Evolutionary conservation across 1,284 basidiomycete species (phyloP).

Genomic region (Rhodotorula sp.): DNA sequence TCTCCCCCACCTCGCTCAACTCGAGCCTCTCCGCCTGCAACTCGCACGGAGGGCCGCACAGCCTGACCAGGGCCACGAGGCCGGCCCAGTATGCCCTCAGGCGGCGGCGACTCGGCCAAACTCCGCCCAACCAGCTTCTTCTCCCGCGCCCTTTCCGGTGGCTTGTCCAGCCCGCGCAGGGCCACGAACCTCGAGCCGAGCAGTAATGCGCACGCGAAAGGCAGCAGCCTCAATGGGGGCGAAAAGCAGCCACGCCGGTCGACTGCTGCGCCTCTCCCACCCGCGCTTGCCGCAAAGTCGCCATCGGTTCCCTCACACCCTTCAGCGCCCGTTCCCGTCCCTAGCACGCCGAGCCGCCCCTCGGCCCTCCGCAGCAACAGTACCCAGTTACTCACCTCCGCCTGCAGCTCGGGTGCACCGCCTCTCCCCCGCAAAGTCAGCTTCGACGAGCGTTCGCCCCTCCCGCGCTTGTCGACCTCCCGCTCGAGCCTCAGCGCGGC

Average conservation of each 20-base stretch:
- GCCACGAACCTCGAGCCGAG: too few relatives aligned
- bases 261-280: background rate
- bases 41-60: too few relatives aligned
- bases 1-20: too few relatives aligned
- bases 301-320: constrained; percentile 1
- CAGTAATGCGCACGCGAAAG: background rate
- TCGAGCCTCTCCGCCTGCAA: too few relatives aligned
- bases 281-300: background rate
- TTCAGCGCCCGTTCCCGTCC: background rate
- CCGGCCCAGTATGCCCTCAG: too few relatives aligned
- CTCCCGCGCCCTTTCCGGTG: too few relatives aligned
- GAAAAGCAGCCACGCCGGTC: background rate
- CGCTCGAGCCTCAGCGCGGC: background rate
- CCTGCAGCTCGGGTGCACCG: background rate
- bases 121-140: too few relatives aligned
- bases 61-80: too few relatives aligned
- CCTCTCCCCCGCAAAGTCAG: background rate
- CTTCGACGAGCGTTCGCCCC: background rate
- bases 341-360: background rate
- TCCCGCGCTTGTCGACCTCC: background rate
- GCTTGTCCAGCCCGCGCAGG: background rate
- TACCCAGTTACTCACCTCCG: background rate
- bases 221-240: too few relatives aligned
- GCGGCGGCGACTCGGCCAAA: too few relatives aligned
- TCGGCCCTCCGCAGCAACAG: background rate